Conservation (phyloP, 257 asterid species). For the Solanum pennellii region DNA sequence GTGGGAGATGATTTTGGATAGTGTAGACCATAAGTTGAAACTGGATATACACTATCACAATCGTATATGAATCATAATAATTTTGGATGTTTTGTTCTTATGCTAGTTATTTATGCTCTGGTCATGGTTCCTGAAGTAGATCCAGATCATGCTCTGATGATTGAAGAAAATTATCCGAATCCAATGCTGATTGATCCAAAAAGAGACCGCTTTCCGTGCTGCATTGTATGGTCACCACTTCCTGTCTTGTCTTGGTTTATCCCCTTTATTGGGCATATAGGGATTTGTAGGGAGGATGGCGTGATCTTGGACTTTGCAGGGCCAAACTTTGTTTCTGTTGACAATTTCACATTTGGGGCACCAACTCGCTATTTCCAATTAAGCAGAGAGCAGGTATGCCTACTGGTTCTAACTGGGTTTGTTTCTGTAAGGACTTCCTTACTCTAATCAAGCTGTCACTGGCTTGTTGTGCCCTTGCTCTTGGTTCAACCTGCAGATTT, state of each 20-base stretch:
- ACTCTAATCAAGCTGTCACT: not conserved
- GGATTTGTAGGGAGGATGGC: slow-evolving; percentile 86
- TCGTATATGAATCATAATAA: not conserved
- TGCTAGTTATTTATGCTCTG: slow-evolving; percentile 11
- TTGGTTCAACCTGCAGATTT: not conserved
- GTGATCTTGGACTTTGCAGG: slow-evolving; percentile 91
- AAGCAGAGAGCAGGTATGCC: slow-evolving; percentile 58
- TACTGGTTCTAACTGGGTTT: not conserved
- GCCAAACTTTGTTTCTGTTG: slow-evolving; percentile 83
- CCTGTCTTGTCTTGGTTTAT: slow-evolving; percentile 82
- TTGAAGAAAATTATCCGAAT: slow-evolving; percentile 22
- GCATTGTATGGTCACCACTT: slow-evolving; percentile 96
- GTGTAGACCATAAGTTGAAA: not conserved
- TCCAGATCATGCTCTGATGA: slow-evolving; percentile 40
- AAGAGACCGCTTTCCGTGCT: slow-evolving; percentile 63
- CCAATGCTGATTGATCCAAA: slow-evolving; percentile 40
- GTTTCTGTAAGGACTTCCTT: not conserved
- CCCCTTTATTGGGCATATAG: slow-evolving; percentile 85
- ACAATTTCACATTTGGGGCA: slow-evolving; percentile 75
- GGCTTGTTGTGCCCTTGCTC: not conserved
- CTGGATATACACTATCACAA: not conserved
- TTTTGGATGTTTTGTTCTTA: not conserved
- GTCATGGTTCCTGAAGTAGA: slow-evolving; percentile 44
- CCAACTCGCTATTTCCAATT: slow-evolving; percentile 72
- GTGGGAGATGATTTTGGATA: not conserved